Percentiles rank a stretch among this genome's conserved stretches.
phyloP scores from a whole-genome alignment of 2,329 filamentous ascomycete species.

The Monilinia aucupariae region DNA sequence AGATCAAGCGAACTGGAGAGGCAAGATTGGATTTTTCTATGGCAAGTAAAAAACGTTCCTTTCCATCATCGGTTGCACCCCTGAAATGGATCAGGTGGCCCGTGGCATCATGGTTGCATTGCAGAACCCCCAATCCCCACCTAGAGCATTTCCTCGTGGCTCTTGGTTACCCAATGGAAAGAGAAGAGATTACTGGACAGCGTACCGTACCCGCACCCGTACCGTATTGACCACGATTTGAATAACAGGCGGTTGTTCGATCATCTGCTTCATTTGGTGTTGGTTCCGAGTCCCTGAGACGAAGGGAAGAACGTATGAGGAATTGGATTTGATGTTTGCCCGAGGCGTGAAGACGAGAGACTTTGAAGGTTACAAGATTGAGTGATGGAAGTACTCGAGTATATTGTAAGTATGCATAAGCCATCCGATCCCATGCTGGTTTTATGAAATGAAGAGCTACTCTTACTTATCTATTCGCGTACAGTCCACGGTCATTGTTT shows the following conservation, averaged over 20 bases:
- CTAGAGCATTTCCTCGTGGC: neutral
- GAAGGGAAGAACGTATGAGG: slow-evolving; percentile 41
- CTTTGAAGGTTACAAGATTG: slow-evolving; percentile 30
- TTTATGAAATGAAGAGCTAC: neutral
- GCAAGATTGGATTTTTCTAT: slow-evolving; percentile 33
- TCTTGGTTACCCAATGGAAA: neutral
- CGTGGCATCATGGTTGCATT: neutral
- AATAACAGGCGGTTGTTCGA: slow-evolving; percentile 37
- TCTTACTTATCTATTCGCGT: neutral
- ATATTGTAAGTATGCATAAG: too few species aligned
- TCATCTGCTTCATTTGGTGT: slow-evolving; percentile 39
- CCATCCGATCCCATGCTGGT: neutral
- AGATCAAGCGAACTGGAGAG: slow-evolving; percentile 32
- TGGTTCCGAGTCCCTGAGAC: slow-evolving; percentile 41
- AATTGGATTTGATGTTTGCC: slow-evolving; percentile 44
- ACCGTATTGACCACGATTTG: neutral
- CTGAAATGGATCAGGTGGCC: too few species aligned
- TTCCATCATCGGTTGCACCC: neutral
- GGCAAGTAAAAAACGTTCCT: slow-evolving; percentile 16
- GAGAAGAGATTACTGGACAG: too few species aligned
- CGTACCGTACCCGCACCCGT: too few species aligned
- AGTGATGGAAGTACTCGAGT: neutral
- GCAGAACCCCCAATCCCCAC: neutral
- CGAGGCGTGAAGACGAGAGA: slow-evolving; percentile 33
- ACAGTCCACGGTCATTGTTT: too few species aligned